phyloP scores from a whole-genome alignment of 805 yeast genomes.

The Cyberlindnera meyerae region DNA sequence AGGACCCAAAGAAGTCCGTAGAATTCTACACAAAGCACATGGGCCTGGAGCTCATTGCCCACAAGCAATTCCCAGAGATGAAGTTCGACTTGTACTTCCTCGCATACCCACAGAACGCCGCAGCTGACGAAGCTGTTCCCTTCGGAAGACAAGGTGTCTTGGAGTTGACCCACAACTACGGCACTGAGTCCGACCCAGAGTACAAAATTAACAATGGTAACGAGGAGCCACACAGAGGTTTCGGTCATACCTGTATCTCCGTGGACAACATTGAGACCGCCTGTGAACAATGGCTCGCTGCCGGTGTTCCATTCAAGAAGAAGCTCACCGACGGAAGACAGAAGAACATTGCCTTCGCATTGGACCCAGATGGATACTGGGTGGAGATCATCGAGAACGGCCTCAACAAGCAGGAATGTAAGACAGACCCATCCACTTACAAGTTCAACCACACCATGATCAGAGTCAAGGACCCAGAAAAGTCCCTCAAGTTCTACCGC shows the following conservation, averaged over 20 bases:
- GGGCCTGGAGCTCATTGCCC: conserved; percentile 60
- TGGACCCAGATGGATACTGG: conserved; percentile 98
- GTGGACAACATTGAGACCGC: conserved; percentile 70
- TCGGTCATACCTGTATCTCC: conserved; percentile 89
- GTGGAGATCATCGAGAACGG: conserved; percentile 74
- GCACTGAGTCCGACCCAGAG: conserved; percentile 52
- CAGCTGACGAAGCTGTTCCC: conserved; percentile 10
- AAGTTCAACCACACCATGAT: conserved; percentile 86
- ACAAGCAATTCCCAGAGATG: conserved; percentile 46
- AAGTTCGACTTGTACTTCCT: conserved; percentile 68
- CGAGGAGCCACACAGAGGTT: conserved; percentile 78
- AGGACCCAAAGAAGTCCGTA: conserved; percentile 70
- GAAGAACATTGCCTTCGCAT: conserved; percentile 85
- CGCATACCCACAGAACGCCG: conserved; percentile 30
- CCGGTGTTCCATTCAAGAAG: conserved; percentile 76
- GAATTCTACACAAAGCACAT: conserved; percentile 70
- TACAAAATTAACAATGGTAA: conserved; percentile 77
- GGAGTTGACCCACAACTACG: conserved; percentile 80
- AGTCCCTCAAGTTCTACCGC: conserved; percentile 72
- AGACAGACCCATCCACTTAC: conserved; percentile 31
- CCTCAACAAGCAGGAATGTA: conserved; percentile 35
- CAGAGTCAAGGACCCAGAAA: conserved; percentile 79
- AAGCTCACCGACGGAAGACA: conserved; percentile 86
- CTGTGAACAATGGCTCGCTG: conserved; percentile 52
- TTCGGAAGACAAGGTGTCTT: conserved; percentile 52